A percentile compares a stretch with the other conserved stretches of the same genome.
Conservation (phyloP, 2,329 filamentous ascomycete genomes). For the Botrytis elliptica region DNA sequence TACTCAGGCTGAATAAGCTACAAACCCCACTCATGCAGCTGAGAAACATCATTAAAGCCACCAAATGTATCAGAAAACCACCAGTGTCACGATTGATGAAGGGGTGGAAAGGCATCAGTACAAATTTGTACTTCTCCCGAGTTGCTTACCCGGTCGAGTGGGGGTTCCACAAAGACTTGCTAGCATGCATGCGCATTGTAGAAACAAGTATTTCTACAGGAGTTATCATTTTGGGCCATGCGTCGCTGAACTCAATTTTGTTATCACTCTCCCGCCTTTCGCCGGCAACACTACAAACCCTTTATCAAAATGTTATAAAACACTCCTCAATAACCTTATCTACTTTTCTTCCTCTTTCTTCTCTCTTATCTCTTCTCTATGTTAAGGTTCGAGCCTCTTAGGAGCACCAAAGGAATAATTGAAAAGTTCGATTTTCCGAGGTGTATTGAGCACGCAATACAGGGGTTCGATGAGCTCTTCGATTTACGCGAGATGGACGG, state of each 20-base stretch:
- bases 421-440: neutral
- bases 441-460: constrained; percentile 20
- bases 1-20: neutral
- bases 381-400: neutral
- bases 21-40: neutral
- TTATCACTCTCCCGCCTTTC: neutral
- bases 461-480: constrained; percentile 20
- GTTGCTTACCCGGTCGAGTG: neutral
- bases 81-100: neutral
- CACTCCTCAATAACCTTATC: neutral
- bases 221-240: neutral
- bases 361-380: neutral
- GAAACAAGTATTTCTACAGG: neutral
- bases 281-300: too few relatives aligned
- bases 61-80: too few relatives aligned
- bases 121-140: neutral
- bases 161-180: neutral
- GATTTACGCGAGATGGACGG: constrained; percentile 16
- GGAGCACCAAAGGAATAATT: neutral
- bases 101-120: constrained; percentile 13
- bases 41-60: neutral
- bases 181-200: neutral
- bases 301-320: neutral
- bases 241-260: neutral
- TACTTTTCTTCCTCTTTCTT: neutral